These are phyloP conservation scores for Calonectria crousiana DNA, from an alignment of 2,329 filamentous ascomycete species.

Conservation along the genomic window DNA sequence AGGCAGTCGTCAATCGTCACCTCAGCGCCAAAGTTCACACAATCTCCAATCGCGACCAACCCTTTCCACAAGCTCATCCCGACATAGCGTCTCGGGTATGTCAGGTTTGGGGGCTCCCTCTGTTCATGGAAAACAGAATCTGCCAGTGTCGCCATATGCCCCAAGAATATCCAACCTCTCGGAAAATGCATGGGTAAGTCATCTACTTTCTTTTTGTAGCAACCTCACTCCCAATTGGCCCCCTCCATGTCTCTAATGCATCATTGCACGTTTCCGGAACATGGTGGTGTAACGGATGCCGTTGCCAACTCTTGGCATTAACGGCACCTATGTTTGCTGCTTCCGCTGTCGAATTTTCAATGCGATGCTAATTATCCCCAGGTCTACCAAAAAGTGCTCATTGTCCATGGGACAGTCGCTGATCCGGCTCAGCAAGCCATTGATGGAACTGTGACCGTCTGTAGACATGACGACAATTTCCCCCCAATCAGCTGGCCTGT, in stretches of 20 bases:
- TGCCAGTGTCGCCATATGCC: conserved; percentile 81
- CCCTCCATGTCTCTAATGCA: conserved; percentile 23
- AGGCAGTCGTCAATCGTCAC: conserved; percentile 27
- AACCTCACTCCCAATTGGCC: conserved; percentile 20
- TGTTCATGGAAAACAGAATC: conserved; percentile 65
- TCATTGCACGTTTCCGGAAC: conserved; percentile 28
- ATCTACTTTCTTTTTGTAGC: conserved; percentile 33
- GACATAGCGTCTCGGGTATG: conserved; percentile 75
- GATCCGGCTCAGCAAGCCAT: conserved; percentile 75
- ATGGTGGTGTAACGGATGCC: conserved; percentile 17
- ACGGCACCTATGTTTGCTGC: not conserved
- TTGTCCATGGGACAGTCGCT: conserved; percentile 85
- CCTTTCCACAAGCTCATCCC: conserved; percentile 60
- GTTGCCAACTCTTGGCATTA: conserved; percentile 26
- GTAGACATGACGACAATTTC: conserved; percentile 86
- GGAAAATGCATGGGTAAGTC: conserved; percentile 86
- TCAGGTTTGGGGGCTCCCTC: conserved; percentile 69
- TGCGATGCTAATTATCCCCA: conserved; percentile 54
- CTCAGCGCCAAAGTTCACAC: conserved; percentile 39
- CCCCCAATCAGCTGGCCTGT: conserved; percentile 90
- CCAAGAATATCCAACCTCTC: conserved; percentile 83
- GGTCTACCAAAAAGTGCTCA: conserved; percentile 92
- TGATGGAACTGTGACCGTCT: conserved; percentile 84
- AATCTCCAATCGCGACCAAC: conserved; percentile 51
- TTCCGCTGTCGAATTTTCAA: not conserved